Base-by-base conservation (phyloP, 1,284 basidiomycete genomes). In the Cryptococcus depauperatus region DNA sequence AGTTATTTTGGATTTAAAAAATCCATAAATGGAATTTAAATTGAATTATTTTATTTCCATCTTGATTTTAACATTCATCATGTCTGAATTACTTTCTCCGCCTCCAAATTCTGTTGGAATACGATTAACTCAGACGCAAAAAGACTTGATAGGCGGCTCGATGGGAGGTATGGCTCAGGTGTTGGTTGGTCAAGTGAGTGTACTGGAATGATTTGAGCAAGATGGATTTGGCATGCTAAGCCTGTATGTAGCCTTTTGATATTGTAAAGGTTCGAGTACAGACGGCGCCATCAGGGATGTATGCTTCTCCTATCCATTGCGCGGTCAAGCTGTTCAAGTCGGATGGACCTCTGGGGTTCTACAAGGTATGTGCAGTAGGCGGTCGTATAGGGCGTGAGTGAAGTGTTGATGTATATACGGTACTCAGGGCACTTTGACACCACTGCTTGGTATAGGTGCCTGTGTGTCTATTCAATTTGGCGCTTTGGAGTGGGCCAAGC, bases 381-480 rank as follows among this genome's bases (percentile, higher is more conserved):
- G 10, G 11, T 40, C 8, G 19, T 0, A 39, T 27, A 4, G 9
- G 8, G 19, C 44, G 40, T 27, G n/a, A 6, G 4, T 35, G 4
- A 10, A 3, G 19, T 18, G 7, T 30, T 34, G 39, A 43, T 13
- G 35, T 14, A 28, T 10, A 39, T 30, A 5, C 14, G 5, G 16
- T 16, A 32, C 50, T 26, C 51, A 91, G 88, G 93, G 93, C 37
- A 96, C 93, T 0, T 72, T 93, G 32, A 88, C 90, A 5, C 93
- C 93, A 8, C 75, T 98, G 16, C 75, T 97, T 21, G 93, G 93
- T 32, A 95, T 97, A 51, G 93, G 56, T 22, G 68, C 66, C 3
- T 70, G 93, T 66, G 93, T 97, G 2, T 92, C 89, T 9, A 92
- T 98, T 62, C 93, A 98, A 67, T 98, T 98, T 64, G 92, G 83